These are phyloP conservation scores for Lentinula lateritia DNA, from an alignment of 768 basidiomycete genomes.

Conservation along the genomic window DNA sequence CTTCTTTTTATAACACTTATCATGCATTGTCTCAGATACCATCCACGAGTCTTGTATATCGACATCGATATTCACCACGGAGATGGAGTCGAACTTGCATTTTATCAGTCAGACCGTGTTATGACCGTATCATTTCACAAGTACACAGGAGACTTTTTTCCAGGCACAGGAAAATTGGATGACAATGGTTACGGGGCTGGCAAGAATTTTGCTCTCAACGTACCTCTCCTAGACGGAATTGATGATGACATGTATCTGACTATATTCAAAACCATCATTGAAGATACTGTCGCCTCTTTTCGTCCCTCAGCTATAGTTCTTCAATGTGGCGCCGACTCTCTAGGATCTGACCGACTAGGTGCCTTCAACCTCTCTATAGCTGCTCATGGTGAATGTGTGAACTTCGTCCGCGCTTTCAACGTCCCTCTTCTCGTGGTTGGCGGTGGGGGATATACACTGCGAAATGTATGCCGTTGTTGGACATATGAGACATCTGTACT, in stretches of 20 bases:
- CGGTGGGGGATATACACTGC: conserved; percentile 95
- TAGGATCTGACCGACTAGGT: conserved; percentile 91
- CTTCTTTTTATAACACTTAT: background rate
- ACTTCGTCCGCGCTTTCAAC: conserved; percentile 90
- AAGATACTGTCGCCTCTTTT: conserved; percentile 87
- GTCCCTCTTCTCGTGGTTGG: conserved; percentile 89
- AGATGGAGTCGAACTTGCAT: conserved; percentile 96
- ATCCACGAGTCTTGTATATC: conserved; percentile 93
- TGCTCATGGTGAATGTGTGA: conserved; percentile 96
- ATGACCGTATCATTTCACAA: conserved; percentile 99
- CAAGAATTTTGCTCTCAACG: conserved; percentile 93
- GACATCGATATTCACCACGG: conserved; percentile 99
- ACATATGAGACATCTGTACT: conserved; percentile 95
- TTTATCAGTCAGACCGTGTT: conserved; percentile 97
- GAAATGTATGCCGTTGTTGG: conserved; percentile 98
- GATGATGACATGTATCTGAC: conserved; percentile 96
- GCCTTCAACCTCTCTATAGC: conserved; percentile 98
- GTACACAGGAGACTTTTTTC: conserved; percentile 98
- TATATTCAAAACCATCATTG: conserved; percentile 94
- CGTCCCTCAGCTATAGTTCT: conserved; percentile 87
- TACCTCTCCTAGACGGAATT: conserved; percentile 92
- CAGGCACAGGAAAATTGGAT: conserved; percentile 92
- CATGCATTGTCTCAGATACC: conserved; percentile 48
- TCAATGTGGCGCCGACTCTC: conserved; percentile 95
- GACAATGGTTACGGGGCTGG: conserved; percentile 86